phyloP scores from a whole-genome alignment of 2,329 filamentous ascomycete species.

The Orbilia javanica region DNA sequence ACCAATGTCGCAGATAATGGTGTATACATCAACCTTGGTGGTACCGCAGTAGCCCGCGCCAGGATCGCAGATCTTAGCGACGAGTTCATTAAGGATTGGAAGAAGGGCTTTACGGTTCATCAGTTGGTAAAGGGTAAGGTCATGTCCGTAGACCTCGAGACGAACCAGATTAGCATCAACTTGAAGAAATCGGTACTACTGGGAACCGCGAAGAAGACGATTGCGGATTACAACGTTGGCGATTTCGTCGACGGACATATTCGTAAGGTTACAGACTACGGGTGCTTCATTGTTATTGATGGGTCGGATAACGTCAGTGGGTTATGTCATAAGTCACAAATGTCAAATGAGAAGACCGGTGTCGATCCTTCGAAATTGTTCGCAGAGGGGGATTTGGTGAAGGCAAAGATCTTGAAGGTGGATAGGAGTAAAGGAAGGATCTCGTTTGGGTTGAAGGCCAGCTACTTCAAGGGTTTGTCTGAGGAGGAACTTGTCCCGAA shows the following conservation, averaged over 20 bases:
- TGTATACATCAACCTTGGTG: constrained; percentile 85
- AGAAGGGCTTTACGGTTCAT: constrained; percentile 85
- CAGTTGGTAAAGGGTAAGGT: constrained; percentile 92
- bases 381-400: constrained; percentile 89
- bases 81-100: constrained; percentile 94
- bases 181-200: constrained; percentile 88
- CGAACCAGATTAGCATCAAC: constrained; percentile 83
- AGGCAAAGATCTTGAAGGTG: constrained; percentile 86
- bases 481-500: constrained; percentile 70
- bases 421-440: constrained; percentile 81
- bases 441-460: constrained; percentile 91
- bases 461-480: constrained; percentile 79
- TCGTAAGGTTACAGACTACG: constrained; percentile 93
- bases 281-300: constrained; percentile 92
- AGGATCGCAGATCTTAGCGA: constrained; percentile 91
- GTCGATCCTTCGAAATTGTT: constrained; percentile 90
- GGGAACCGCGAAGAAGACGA: constrained; percentile 74
- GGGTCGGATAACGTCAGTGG: constrained; percentile 89
- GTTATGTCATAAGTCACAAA: constrained; percentile 89
- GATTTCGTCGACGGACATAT: constrained; percentile 90
- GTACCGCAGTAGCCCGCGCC: constrained; percentile 83
- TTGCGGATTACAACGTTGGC: constrained; percentile 78
- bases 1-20: constrained; percentile 91
- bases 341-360: constrained; percentile 81
- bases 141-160: constrained; percentile 75